These are phyloP conservation scores for Elsinoe fawcettii DNA, from an alignment of 2,329 filamentous ascomycete genomes.

Conservation along the genomic window DNA sequence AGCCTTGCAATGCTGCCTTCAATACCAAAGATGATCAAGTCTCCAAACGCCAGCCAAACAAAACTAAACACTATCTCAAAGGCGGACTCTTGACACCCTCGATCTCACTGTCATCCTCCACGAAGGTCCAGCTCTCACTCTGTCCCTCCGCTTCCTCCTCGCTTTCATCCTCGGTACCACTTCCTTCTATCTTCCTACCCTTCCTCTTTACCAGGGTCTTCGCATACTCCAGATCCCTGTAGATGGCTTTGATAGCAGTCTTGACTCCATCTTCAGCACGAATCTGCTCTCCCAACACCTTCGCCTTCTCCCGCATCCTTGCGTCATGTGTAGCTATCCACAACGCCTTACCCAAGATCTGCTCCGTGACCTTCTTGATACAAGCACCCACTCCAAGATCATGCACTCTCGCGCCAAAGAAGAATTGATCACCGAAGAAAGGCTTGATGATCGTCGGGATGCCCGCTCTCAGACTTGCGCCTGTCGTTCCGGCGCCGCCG, in stretches of 20 bases:
- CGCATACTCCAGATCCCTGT: constrained; percentile 90
- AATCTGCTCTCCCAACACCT: constrained; percentile 75
- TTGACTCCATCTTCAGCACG: constrained; percentile 84
- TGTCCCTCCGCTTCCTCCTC: constrained; percentile 23
- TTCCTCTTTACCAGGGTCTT: constrained; percentile 66
- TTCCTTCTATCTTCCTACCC: constrained; percentile 16
- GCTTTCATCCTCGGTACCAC: constrained; percentile 24
- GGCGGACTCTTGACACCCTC: constrained; percentile 16
- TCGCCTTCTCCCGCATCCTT: constrained; percentile 84
- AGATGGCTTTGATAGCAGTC: constrained; percentile 82
- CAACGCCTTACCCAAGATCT: constrained; percentile 72
- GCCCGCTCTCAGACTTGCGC: constrained; percentile 81
- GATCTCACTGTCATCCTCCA: constrained; percentile 55
- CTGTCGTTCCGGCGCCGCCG: constrained; percentile 89
- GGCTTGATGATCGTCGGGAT: constrained; percentile 91
- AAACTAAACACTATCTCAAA: background rate
- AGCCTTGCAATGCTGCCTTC: background rate
- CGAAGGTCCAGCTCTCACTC: constrained; percentile 67
- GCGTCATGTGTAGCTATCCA: constrained; percentile 89
- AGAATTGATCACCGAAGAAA: constrained; percentile 97
- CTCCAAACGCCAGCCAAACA: background rate
- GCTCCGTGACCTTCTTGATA: constrained; percentile 83
- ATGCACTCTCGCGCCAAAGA: constrained; percentile 83
- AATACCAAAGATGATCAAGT: background rate
- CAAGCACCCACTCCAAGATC: constrained; percentile 88